Base-by-base conservation (phyloP, 305 asterid genomes). In the Euphrasia arctica region DNA sequence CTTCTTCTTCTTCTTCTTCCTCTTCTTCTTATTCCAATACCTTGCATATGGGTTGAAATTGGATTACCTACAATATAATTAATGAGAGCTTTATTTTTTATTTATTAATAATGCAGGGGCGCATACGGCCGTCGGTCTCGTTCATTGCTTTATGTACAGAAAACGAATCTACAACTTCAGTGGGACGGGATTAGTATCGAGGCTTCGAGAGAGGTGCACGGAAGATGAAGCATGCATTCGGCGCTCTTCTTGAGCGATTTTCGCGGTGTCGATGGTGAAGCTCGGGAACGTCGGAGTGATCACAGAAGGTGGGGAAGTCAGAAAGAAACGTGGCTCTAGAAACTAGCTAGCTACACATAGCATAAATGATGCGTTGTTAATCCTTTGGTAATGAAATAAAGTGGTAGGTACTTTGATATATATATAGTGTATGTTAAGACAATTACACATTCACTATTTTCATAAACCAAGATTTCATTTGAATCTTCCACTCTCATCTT, bases 131-230 rank as follows among this genome's bases (percentile, higher is more conserved):
- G 70, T 86, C 5, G 94, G 90, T 36, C 78, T 72, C 72, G 95
- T 89, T 42, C 89, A 82, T 64, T 87, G 91, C 65, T 63, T 77
- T 69, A 66, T 83, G 14, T 82, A 84, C 89, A 84, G 84, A 75
- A 55, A 78, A 36, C 78, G 95, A 72, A 78, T 86, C 2, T 86
- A 78, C 71, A 64, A 84, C 74, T 79, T 63, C 77, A 78, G 72
- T 55, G 71, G 68, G 47, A 59, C 89, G 0, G 87, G 89, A 8
- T 47, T 78, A 36, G 73, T 77, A 22, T 62, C 84, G 2, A 61
- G 68, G 62, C 67, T 84, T 60, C 85, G 72, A 73, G 70, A 18
- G 5, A 49, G 74, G n/a, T 85, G 93, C 50, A 89, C 91, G 0
- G 62, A 81, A 2, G 51, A 25, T 5, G 65, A 72, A 81, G 90